Conservation (phyloP, 1,139 yeast genomes). For the Suhomyces wounanorum region DNA sequence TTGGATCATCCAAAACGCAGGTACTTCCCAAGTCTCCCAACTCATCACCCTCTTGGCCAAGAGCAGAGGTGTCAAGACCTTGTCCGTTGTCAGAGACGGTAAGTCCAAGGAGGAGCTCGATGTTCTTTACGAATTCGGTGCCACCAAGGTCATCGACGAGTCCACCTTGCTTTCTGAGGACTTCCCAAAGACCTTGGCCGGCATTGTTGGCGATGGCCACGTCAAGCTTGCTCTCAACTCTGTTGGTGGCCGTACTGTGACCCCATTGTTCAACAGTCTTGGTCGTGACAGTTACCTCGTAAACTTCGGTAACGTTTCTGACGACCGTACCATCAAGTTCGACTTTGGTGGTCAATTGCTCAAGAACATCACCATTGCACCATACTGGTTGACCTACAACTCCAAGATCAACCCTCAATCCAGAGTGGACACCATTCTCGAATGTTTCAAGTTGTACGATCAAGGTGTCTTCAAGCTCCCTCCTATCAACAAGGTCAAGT, state of each 20-base stretch:
- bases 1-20: constrained; percentile 40
- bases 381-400: constrained; percentile 25
- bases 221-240: constrained; percentile 37
- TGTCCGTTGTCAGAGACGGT: constrained; percentile 36
- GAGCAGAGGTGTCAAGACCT: constrained; percentile 25
- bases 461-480: constrained; percentile 16
- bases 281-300: constrained; percentile 29
- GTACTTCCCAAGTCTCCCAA: constrained; percentile 37
- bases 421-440: constrained; percentile 18
- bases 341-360: constrained; percentile 20
- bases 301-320: constrained; percentile 30
- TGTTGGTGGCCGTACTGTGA: constrained; percentile 32
- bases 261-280: constrained; percentile 27
- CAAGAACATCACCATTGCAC: constrained; percentile 21
- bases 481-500: constrained; percentile 10
- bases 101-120: constrained; percentile 27
- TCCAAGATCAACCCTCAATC: constrained; percentile 19
- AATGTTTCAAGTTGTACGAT: constrained; percentile 17
- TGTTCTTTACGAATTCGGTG: constrained; percentile 31
- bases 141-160: constrained; percentile 35
- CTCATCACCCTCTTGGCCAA: constrained; percentile 35
- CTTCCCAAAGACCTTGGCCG: constrained; percentile 16
- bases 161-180: constrained; percentile 18
- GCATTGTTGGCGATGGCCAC: constrained; percentile 18
- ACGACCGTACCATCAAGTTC: constrained; percentile 14